phyloP scores from a whole-genome alignment of 139 green algal genomes.

The Haematococcus lacustris region DNA sequence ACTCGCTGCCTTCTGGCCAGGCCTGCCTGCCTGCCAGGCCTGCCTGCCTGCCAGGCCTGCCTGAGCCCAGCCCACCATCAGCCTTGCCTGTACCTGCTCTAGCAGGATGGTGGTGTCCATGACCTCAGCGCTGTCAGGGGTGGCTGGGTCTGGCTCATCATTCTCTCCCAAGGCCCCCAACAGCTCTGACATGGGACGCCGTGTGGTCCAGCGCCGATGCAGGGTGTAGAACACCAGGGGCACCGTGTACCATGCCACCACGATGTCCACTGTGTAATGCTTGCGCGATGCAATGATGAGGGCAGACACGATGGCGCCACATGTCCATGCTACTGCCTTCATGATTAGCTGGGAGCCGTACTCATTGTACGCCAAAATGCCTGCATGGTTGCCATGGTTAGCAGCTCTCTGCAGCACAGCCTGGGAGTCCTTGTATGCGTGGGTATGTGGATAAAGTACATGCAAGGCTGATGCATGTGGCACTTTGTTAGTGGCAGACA shows the following conservation, averaged over 20 bases:
- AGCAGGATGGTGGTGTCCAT: no score
- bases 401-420: not conserved
- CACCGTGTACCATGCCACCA: slow-evolving; percentile 70
- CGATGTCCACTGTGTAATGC: slow-evolving; percentile 82
- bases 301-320: slow-evolving; percentile 40
- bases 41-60: no score
- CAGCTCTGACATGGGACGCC: slow-evolving; percentile 38
- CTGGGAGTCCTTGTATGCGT: not conserved
- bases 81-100: no score
- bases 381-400: slow-evolving; percentile 12
- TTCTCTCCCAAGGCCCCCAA: slow-evolving; percentile 13
- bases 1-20: no score
- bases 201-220: slow-evolving; percentile 61
- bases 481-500: no score
- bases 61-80: no score
- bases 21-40: no score
- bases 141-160: slow-evolving; percentile 13
- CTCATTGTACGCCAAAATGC: slow-evolving; percentile 71
- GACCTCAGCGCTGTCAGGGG: not conserved
- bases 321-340: slow-evolving; percentile 42
- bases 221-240: slow-evolving; percentile 80
- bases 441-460: no score
- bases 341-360: slow-evolving; percentile 57
- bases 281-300: slow-evolving; percentile 86
- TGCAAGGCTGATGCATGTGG: no score